Evolutionary conservation across 495 filamentous ascomycete genomes (phyloP).

Genomic region (Opeltia flavorubescens): DNA sequence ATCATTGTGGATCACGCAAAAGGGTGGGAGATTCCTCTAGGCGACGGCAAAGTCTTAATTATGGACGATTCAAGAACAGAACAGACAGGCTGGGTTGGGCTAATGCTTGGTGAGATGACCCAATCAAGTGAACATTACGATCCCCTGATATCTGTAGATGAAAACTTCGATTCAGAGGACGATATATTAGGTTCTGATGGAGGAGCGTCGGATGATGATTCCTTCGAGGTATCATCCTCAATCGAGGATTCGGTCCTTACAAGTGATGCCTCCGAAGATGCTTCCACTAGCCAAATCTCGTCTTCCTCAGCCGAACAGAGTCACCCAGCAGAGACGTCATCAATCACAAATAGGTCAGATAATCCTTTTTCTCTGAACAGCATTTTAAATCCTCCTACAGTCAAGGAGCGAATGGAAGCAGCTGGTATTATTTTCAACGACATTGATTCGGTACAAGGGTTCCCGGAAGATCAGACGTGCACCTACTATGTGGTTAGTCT

Average conservation of each 20-base stretch:
- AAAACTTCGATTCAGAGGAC: background rate
- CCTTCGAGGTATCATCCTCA: background rate
- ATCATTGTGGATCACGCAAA: constrained; percentile 5
- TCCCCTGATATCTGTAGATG: background rate
- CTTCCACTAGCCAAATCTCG: no score
- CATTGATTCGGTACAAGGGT: background rate
- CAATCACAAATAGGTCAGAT: background rate
- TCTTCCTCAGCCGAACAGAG: no score
- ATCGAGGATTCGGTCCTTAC: background rate
- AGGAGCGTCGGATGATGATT: background rate
- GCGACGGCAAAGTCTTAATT: constrained; percentile 5
- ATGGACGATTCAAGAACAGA: constrained; percentile 2
- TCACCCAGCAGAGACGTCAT: no score
- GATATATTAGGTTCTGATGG: background rate
- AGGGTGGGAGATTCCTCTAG: constrained; percentile 9
- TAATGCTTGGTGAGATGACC: constrained; percentile 4
- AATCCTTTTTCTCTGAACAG: background rate
- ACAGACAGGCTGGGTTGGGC: constrained; percentile 8
- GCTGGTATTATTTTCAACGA: background rate
- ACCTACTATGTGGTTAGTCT: background rate
- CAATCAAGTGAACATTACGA: no score
- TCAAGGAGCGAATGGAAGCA: background rate
- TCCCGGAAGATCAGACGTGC: background rate
- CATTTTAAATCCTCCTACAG: background rate
- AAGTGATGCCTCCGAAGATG: no score